Conservation (phyloP, 179 eudicot genomes). For the Dionaea muscipula region DNA sequence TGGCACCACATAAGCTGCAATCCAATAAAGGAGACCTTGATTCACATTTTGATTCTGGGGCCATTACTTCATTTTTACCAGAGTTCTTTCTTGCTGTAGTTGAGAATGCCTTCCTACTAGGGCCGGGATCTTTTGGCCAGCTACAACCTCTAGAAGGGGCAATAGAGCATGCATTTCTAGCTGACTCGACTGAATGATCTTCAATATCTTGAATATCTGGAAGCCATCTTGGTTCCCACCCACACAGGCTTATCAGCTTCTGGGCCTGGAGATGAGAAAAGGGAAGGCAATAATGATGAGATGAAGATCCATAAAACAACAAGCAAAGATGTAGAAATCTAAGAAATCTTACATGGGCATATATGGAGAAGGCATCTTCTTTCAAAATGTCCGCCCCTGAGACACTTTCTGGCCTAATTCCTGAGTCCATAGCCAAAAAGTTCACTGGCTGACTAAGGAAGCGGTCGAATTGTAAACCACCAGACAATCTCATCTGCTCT, state of each 20-base stretch:
- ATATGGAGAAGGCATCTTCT: constrained; percentile 53
- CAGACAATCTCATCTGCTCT: constrained; percentile 63
- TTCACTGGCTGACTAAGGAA: constrained; percentile 48
- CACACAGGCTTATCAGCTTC: constrained; percentile 88
- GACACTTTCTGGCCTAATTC: constrained; percentile 38
- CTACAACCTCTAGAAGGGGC: constrained; percentile 44
- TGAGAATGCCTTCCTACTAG: constrained; percentile 73
- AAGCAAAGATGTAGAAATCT: neutral
- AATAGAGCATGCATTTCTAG: constrained; percentile 72
- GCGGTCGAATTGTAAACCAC: constrained; percentile 71
- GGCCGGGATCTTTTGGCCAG: constrained; percentile 47
- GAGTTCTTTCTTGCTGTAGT: constrained; percentile 47
- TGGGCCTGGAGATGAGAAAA: constrained; percentile 49
- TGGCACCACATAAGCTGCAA: constrained; percentile 97
- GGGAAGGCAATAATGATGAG: constrained; percentile 4
- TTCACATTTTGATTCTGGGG: constrained; percentile 58
- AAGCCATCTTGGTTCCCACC: constrained; percentile 99
- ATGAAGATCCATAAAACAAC: neutral
- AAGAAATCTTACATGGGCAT: constrained; percentile 54
- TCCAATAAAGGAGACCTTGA: constrained; percentile 87
- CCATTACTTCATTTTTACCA: constrained; percentile 32
- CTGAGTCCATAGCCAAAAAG: constrained; percentile 40
- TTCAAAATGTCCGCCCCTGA: constrained; percentile 33
- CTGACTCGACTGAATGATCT: constrained; percentile 97
- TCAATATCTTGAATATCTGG: constrained; percentile 91